phyloP scores from a whole-genome alignment of 805 yeast genomes.

The Metschnikowia rubicola region DNA sequence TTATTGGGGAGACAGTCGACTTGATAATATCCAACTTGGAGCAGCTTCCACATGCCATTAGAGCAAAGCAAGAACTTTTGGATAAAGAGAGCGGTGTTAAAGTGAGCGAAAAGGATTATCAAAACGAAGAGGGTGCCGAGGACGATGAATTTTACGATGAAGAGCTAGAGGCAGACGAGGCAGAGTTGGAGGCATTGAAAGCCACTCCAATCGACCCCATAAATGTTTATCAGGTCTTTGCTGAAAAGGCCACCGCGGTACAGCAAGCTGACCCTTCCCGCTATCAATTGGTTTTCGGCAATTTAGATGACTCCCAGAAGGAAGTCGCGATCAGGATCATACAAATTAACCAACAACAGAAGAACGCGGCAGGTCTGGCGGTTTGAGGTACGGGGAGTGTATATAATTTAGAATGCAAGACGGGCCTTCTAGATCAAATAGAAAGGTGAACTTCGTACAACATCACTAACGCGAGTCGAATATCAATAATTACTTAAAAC shows the following conservation, averaged over 20 bases:
- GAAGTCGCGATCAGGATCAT: slow-evolving; percentile 29
- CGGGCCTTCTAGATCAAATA: background rate
- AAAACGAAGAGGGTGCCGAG: slow-evolving; percentile 25
- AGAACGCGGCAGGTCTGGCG: slow-evolving; percentile 8
- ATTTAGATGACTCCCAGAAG: slow-evolving; percentile 33
- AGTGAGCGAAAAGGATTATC: slow-evolving; percentile 21
- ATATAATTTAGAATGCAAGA: slow-evolving; percentile 1
- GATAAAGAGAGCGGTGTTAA: slow-evolving; percentile 37
- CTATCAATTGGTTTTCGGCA: slow-evolving; percentile 48
- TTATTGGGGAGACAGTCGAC: slow-evolving; percentile 36
- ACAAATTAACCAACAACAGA: slow-evolving; percentile 20
- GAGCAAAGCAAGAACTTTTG: slow-evolving; percentile 43
- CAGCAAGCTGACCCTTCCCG: slow-evolving; percentile 46
- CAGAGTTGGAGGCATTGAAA: slow-evolving; percentile 76
- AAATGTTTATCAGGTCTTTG: slow-evolving; percentile 67
- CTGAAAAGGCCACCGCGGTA: slow-evolving; percentile 47
- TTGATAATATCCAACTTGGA: slow-evolving; percentile 41
- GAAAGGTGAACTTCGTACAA: no score
- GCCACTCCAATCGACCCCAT: slow-evolving; percentile 76
- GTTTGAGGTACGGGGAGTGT: slow-evolving; percentile 2
- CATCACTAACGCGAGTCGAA: background rate
- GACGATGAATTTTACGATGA: slow-evolving; percentile 27
- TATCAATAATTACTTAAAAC: background rate
- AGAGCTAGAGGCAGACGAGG: slow-evolving; percentile 58
- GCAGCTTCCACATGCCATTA: slow-evolving; percentile 47